Base-by-base conservation (phyloP, 1,284 basidiomycete species). In the Malassezia vespertilionis region DNA sequence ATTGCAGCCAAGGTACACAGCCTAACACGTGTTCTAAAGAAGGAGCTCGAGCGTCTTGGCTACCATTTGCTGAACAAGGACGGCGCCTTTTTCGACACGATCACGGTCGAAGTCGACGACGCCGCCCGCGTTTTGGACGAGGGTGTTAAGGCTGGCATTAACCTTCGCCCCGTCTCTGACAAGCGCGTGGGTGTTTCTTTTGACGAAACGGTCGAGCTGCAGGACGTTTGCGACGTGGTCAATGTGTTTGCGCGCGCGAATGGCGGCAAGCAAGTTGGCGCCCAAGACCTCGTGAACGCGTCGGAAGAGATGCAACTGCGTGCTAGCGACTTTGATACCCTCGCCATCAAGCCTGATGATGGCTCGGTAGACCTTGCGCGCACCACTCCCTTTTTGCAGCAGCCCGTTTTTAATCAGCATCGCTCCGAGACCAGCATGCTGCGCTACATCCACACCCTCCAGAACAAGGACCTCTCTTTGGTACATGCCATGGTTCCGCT, bases 341-440 rank as follows among this genome's bases (percentile, higher is more conserved):
- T 69, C 21, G 43, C 48, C 24, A 47, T 69, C 47, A 44, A 53
- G 8, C 30, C 48, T 30, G 51, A 75, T 2, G n/a, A n/a, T n/a
- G n/a, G n/a, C n/a, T n/a, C n/a, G n/a, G n/a, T n/a, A n/a, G n/a
- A n/a, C n/a, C 76, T 91, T 32, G 75, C 74, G 32, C 83, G 91
- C 46, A 80, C 80, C 7, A 84, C 84, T 3, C 73, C 78, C 40
- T 86, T 82, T 75, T 77, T 97, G 17, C 78, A 80, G 3, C 86
- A 97, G 71, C 78, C 84, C 0, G 86, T 95, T 35, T 97, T 95
- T 76, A 72, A 71, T 75, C 80, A 81, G 43, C 84, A 96, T 70
- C 90, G 93, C 71, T 91, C 87, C 7, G 91, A 97, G 76, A 96
- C 91, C 1, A 87, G 95, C 75, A 87, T 97, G 83, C 76, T 97